Evolutionary conservation across 495 filamentous ascomycete genomes (phyloP).

Genomic region (Penicillium simplicissimum): DNA sequence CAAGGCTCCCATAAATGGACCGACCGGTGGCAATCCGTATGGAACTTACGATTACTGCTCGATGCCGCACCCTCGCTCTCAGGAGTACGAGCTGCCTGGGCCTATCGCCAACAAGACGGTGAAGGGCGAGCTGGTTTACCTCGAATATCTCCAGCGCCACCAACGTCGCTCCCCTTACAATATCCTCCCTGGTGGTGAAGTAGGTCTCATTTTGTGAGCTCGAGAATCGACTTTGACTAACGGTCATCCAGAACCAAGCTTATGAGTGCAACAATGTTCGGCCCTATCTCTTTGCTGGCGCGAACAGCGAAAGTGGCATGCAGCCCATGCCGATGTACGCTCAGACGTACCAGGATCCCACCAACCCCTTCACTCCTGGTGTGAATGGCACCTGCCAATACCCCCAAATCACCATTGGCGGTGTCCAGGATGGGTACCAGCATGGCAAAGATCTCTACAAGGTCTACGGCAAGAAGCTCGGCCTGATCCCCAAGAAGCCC

Average conservation of each 20-base stretch:
- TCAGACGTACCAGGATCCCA: slow-evolving; percentile 41
- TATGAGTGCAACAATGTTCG: slow-evolving; percentile 44
- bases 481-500: slow-evolving; percentile 32
- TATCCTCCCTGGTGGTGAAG: slow-evolving; percentile 44
- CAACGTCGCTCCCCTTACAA: slow-evolving; percentile 47
- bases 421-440: slow-evolving; percentile 43
- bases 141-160: slow-evolving; percentile 47
- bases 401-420: slow-evolving; percentile 47
- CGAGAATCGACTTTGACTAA: neutral
- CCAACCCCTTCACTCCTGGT: slow-evolving; percentile 38
- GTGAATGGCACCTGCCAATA: slow-evolving; percentile 48
- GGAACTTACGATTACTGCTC: slow-evolving; percentile 45
- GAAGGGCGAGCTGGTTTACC: slow-evolving; percentile 37
- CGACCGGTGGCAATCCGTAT: slow-evolving; percentile 26
- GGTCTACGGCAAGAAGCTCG: slow-evolving; percentile 40
- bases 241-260: slow-evolving; percentile 36
- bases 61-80: slow-evolving; percentile 47
- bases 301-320: slow-evolving; percentile 18
- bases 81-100: slow-evolving; percentile 35
- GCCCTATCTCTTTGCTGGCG: slow-evolving; percentile 41
- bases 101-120: slow-evolving; percentile 32
- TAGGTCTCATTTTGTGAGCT: slow-evolving; percentile 6
- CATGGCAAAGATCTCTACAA: slow-evolving; percentile 44
- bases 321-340: slow-evolving; percentile 41
- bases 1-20: slow-evolving; percentile 31